Conservation (phyloP, 2,329 filamentous ascomycete species). For the Kalmusia sp. region DNA sequence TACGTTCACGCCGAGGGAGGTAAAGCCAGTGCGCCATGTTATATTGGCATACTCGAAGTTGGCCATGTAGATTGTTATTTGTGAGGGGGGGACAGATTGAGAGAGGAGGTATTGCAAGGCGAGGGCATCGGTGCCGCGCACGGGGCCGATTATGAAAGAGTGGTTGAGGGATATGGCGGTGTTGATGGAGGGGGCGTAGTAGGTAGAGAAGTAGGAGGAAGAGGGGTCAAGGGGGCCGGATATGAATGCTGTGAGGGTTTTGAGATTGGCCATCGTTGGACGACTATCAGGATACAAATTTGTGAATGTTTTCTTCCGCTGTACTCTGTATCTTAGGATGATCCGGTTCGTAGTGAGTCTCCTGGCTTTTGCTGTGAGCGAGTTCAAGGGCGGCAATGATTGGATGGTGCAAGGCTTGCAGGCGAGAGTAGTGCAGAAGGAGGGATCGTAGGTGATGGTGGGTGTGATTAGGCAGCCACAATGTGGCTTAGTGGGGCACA, state of each 20-base stretch:
- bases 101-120: constrained; percentile 35
- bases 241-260: constrained; percentile 27
- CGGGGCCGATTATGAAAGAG: constrained; percentile 31
- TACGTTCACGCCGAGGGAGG: constrained; percentile 21
- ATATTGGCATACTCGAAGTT: constrained; percentile 13
- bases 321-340: too few relatives aligned
- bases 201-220: constrained; percentile 33
- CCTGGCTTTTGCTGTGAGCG: too few relatives aligned
- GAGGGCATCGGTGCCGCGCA: constrained; percentile 31
- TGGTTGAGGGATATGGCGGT: constrained; percentile 40
- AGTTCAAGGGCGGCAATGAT: too few relatives aligned
- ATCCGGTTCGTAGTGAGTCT: too few relatives aligned
- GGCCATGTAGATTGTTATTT: constrained; percentile 23
- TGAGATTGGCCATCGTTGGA: background rate
- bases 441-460: too few relatives aligned
- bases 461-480: too few relatives aligned
- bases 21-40: constrained; percentile 2
- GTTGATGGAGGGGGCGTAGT: constrained; percentile 40
- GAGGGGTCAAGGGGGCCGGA: constrained; percentile 41
- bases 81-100: background rate
- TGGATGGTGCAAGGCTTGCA: too few relatives aligned
- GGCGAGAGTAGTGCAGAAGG: too few relatives aligned
- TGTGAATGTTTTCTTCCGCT: too few relatives aligned
- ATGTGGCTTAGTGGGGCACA: too few relatives aligned
- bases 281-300: background rate